Conservation (phyloP, 2,329 filamentous ascomycete species). For the Fusarium newnesense region DNA sequence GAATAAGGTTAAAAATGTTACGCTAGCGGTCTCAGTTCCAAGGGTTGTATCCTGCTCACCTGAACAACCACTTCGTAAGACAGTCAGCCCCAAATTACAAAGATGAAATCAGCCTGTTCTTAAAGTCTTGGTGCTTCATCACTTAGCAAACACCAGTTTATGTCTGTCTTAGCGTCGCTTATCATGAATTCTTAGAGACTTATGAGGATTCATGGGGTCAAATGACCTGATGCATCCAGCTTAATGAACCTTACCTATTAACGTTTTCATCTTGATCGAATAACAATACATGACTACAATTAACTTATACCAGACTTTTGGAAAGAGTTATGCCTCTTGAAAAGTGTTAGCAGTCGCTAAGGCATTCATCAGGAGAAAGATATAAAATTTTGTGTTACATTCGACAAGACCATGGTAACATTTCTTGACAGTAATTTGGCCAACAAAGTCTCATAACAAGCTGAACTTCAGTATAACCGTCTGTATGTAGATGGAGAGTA, state of each 20-base stretch:
- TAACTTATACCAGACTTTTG: no score
- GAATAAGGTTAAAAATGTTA: background rate
- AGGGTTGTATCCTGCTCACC: background rate
- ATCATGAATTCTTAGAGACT: background rate
- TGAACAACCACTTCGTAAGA: background rate
- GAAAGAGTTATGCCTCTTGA: background rate
- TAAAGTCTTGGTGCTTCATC: background rate
- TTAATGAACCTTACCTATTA: background rate
- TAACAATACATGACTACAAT: background rate
- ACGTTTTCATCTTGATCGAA: background rate
- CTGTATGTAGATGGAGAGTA: no score
- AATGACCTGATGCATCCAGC: background rate
- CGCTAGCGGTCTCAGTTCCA: background rate
- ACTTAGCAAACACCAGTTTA: no score
- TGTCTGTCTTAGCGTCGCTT: background rate
- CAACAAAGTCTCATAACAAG: background rate
- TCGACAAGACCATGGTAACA: background rate
- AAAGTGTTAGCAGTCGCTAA: background rate
- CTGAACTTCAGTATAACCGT: no score
- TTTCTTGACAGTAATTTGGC: background rate
- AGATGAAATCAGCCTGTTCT: background rate
- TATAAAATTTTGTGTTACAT: background rate
- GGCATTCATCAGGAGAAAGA: no score
- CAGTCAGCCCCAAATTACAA: background rate
- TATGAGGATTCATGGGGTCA: background rate